Base-by-base conservation (phyloP, 768 basidiomycete genomes). In the Sistotremastrum suecicum region DNA sequence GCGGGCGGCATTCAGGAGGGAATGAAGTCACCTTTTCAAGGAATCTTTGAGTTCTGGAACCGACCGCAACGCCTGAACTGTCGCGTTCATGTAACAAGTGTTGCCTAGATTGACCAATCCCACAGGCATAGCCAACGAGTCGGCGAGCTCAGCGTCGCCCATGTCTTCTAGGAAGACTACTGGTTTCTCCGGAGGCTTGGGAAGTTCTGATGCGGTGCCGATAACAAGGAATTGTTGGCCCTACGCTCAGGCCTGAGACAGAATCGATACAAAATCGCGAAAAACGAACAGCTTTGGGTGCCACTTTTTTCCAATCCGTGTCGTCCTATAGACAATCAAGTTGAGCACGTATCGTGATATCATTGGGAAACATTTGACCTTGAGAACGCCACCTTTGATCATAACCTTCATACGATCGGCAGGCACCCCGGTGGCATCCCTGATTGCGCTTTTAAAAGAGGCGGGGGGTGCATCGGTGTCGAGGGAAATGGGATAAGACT, bases 21-120 rank as follows among this genome's bases (percentile, higher is more conserved):
- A 61, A n/a, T 38, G 38, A 9, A 34, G 75, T 52, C 57, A 83
- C 76, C 64, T 62, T 55, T 61, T 61, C 20, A 97, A 69, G 0
- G 87, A 84, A 1, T 69, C 59, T 56, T 84, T 81, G 4, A 99
- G 72, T 54, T 95, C 90, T 2, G 92, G 91, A 42, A 99, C 82
- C 3, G 86, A 79, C 28, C 89, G 83, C 50, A 99, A 72, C n/a
- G 85, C 81, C 66, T 99, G 95, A 1, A 98, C 68, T 2, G 87
- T 89, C 1, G 95, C 79, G 58, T 94, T 98, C 83, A 97, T 89
- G 65, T 99, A 99, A 57, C 94, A 97, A 0, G 92, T 97, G 58
- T 97, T 97, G 34, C 94, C 91, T 35, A 92, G 66, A 80, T 94
- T 94, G 56, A 66, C 69, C 43, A 94, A 65, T 10, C 89, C 89